Evolutionary conservation across 441 rosid genomes (phyloP), one percentile per base, ranked within the genome.

Genomic region (Croton setiger): DNA sequence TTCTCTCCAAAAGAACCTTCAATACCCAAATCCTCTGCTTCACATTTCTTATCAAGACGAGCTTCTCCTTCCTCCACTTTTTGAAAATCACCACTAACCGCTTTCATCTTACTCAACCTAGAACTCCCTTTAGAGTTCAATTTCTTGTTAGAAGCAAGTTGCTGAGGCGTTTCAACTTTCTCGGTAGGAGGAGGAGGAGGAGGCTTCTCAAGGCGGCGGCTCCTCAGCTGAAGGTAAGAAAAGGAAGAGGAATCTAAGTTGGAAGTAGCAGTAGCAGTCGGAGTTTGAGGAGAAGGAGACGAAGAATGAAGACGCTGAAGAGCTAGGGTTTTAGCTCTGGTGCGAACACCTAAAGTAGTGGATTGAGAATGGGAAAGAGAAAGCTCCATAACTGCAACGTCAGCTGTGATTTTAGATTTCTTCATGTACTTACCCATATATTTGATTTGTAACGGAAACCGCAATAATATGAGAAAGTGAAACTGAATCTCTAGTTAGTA

Each of bases 391-490:
- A 89, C 81, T 17, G 91, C 83, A 7, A 84, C 69, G 74, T 86
- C 93, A 27, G 86, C 87, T 0, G 86, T 37, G 63, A 84, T 64
- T 77, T 91, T 88, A 63, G 84, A 80, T 80, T 93, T 93, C 74
- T 88, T 85, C 76, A 93, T 87, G 85, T 89, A 93, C 85, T 88
- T 93, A 4, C 98, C 98, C 97, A 91, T 91, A 64, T 60, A 52
- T 4, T 17, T 7, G 18, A 15, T 13, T n/a, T n/a, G n/a, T n/a
- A n/a, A n/a, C n/a, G n/a, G 51, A 47, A 41, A 4, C 8, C 20
- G 53, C 20, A 8, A 47, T 47, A 1, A 10, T 1, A 10, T 47
- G 3, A 13, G 51, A 47, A 14, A 13, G 51, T 27, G 53, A 55
- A 23, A 20, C 35, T 17, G 47, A 35, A 7, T 48, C 45, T n/a